Evolutionary conservation across 257 asterid species (phyloP), one percentile per base, ranked within the genome.

Genomic region (Solanum chaucha): DNA sequence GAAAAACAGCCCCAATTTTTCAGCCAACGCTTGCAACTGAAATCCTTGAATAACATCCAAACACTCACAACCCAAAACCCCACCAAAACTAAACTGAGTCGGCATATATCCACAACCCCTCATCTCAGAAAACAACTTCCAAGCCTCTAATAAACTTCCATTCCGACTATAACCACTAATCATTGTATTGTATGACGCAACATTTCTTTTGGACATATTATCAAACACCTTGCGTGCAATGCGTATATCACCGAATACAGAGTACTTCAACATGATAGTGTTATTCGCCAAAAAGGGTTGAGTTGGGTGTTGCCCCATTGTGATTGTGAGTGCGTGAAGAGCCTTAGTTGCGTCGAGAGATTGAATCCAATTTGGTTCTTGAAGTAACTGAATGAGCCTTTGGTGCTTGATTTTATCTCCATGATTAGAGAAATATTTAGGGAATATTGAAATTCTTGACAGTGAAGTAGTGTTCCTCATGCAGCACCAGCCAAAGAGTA

Each of bases 141-240:
- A 90, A 41, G 94, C 95, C 73, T 94, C 94, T 58, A 11, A 58
- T 32, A 88, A 46, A 70, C 36, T 12, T 55, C 94, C 98, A 85
- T 88, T 84, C 22, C 92, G 91, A 87, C 92, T 55, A 55, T 88
- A 94, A 30, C 89, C 94, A 86, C 90, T 91, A 5, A 95, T 93
- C 94, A 97, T 90, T 19, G 94, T 88, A 86, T 93, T 97, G 82
- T 91, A 97, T 4, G 98, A 94, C 32, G 92, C 95, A 13, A 65
- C 93, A 84, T 93, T 94, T 90, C 94, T 90, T 0, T 85, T 87
- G 5, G 93, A 90, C 98, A 97, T 97, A 89, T 82, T 82, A 38
- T 93, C 98, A 89, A 97, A 95, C 94, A 97, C 1, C 32, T 89
- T 83, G 34, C 91, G 91, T 20, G 98, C 97, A 44, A 74, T 41